These are phyloP conservation scores for Crithidia acanthocephali DNA, from an alignment of 208 protist genomes.

Conservation along the genomic window DNA sequence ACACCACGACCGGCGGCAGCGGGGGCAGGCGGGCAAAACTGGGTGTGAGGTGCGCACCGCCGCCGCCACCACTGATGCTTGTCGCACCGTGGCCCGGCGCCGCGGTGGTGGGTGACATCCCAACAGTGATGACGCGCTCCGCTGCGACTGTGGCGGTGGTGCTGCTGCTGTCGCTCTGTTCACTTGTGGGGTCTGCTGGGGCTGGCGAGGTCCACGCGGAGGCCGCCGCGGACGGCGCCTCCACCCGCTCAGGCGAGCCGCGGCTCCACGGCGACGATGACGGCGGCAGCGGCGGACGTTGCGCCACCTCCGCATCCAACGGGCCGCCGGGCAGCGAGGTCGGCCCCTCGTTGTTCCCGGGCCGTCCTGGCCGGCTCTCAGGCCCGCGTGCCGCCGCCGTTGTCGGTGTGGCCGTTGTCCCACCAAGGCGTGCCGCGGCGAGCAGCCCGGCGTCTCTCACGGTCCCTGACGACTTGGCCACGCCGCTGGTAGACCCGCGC, in stretches of 20 bases:
- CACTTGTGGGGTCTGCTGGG: background rate
- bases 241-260: background rate
- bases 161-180: background rate
- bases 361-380: background rate
- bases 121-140: conserved; percentile 20
- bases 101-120: conserved; percentile 3
- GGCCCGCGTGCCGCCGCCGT: background rate
- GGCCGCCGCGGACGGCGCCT: background rate
- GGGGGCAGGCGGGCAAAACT: background rate
- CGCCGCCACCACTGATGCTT: background rate
- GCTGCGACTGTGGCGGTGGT: background rate
- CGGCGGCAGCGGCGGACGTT: background rate
- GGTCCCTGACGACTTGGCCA: background rate
- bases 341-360: background rate
- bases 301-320: background rate
- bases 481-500: background rate
- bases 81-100: background rate
- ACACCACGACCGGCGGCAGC: conserved; percentile 1
- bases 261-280: background rate
- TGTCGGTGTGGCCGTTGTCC: background rate
- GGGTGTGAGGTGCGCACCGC: background rate
- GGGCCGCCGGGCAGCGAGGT: background rate
- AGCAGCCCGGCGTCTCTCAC: background rate
- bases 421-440: background rate
- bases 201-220: background rate